These are phyloP conservation scores for Colletotrichum cereale DNA, from an alignment of 2,329 filamentous ascomycete genomes.

Conservation along the genomic window DNA sequence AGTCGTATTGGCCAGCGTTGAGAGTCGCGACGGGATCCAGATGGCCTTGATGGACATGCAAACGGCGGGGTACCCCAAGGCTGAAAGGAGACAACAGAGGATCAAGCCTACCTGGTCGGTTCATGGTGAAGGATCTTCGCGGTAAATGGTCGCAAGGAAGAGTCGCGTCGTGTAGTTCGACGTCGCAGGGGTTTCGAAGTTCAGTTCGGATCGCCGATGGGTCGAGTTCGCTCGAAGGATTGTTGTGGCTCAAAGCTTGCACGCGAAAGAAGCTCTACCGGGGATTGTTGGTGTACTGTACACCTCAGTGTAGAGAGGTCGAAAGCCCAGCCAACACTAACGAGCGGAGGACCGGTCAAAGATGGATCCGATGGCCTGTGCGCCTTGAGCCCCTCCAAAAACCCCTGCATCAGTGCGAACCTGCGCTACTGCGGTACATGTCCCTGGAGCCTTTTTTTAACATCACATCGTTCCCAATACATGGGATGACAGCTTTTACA, in stretches of 20 bases:
- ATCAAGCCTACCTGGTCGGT: conserved; percentile 68
- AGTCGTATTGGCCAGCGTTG: not conserved
- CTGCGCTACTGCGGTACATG: conserved; percentile 19
- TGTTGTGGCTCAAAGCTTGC: conserved; percentile 33
- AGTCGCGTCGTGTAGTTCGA: conserved; percentile 38
- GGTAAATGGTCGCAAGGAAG: conserved; percentile 25
- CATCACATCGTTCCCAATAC: conserved; percentile 30
- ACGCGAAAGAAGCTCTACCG: conserved; percentile 32
- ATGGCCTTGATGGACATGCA: conserved; percentile 34
- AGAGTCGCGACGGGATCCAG: conserved; percentile 19
- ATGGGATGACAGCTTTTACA: conserved; percentile 34
- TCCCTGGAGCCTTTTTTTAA: conserved; percentile 34
- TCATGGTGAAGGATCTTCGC: conserved; percentile 59
- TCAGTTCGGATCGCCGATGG: conserved; percentile 37
- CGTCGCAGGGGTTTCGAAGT: conserved; percentile 30
- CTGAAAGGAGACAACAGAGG: conserved; percentile 40
- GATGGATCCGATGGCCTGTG: conserved; percentile 42
- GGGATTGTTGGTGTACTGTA: conserved; percentile 37
- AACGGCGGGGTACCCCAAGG: conserved; percentile 36
- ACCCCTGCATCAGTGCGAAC: conserved; percentile 28
- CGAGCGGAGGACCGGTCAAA: conserved; percentile 41
- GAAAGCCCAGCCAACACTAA: conserved; percentile 35
- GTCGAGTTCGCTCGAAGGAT: conserved; percentile 36
- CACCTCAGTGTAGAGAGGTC: conserved; percentile 25
- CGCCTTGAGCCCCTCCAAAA: conserved; percentile 33